phyloP scores from a whole-genome alignment of 805 yeast genomes.

The Starmerella bombicola region DNA sequence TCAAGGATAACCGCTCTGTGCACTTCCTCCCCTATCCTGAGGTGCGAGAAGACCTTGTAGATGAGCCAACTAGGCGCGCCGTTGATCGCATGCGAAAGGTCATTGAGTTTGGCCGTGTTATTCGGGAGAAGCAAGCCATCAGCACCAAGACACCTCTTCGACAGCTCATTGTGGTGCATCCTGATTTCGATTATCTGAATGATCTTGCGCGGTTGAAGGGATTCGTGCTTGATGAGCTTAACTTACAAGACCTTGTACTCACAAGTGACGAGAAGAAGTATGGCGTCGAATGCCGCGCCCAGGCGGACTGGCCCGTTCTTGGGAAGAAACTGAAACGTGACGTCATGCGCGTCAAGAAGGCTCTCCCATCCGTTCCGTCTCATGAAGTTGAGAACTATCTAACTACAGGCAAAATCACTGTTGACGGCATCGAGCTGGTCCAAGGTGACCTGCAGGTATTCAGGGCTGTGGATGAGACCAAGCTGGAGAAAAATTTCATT shows the following conservation, averaged over 20 bases:
- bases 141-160: constrained; percentile 92
- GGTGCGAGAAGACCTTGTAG: constrained; percentile 67
- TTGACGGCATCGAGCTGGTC: constrained; percentile 79
- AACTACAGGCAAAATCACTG: constrained; percentile 58
- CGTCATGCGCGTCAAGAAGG: constrained; percentile 87
- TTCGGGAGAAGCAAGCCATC: constrained; percentile 90
- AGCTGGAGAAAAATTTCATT: constrained; percentile 58
- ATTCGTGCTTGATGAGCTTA: constrained; percentile 82
- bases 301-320: constrained; percentile 97
- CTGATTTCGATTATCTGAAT: constrained; percentile 56
- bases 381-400: constrained; percentile 70
- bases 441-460: constrained; percentile 81
- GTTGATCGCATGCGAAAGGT: constrained; percentile 94
- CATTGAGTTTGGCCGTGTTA: constrained; percentile 88
- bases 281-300: constrained; percentile 84
- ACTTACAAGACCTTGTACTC: constrained; percentile 75
- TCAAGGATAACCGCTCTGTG: constrained; percentile 55
- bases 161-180: constrained; percentile 71
- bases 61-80: constrained; percentile 71
- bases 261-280: constrained; percentile 84
- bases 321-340: constrained; percentile 96
- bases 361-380: constrained; percentile 69
- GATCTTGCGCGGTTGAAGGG: constrained; percentile 67
- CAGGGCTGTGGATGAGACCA: constrained; percentile 66
- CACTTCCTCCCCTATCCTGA: constrained; percentile 89